A percentile compares a stretch with the other conserved stretches of the same genome.
Evolutionary conservation across 2,329 filamentous ascomycete species (phyloP).

Genomic region (Colletotrichum abscissum): DNA sequence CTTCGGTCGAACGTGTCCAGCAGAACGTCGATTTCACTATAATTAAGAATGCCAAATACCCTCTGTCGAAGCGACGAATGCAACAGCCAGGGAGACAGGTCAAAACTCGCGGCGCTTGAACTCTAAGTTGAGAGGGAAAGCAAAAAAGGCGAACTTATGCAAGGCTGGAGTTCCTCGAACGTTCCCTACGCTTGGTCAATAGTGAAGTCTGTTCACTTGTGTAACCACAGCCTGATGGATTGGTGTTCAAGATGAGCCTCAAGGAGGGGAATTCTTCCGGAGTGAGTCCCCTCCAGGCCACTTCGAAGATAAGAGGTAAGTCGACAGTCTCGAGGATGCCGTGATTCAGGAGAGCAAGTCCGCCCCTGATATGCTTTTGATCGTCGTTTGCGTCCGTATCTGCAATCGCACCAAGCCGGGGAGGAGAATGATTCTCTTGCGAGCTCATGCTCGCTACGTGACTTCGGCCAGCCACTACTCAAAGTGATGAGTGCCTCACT

Average conservation of each 20-base stretch:
- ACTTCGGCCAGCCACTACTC: not conserved
- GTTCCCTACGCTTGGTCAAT: not conserved
- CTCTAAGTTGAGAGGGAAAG: constrained; percentile 27
- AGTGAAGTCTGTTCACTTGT: not conserved
- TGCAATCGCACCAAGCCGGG: not conserved
- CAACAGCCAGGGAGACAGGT: not conserved
- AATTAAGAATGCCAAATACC: not conserved
- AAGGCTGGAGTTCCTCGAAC: constrained; percentile 20
- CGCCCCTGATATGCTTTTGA: not conserved
- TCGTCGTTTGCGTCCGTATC: not conserved
- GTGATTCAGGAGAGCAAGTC: not conserved
- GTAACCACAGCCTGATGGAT: constrained; percentile 1
- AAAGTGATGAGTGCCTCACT: not conserved
- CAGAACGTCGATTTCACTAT: not conserved
- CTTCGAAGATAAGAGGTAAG: not conserved
- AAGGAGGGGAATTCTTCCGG: not conserved
- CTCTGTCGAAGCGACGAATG: constrained; percentile 3
- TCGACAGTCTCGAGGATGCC: not conserved
- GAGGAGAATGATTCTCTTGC: not conserved
- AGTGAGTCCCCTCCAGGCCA: not conserved
- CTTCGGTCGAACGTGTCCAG: not conserved
- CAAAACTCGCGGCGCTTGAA: constrained; percentile 16
- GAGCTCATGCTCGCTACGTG: not conserved
- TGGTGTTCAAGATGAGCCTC: not conserved
- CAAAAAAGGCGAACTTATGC: constrained; percentile 24